Evolutionary conservation across 257 asterid species (phyloP).

Genomic region (Paraleonurus japonicus): DNA sequence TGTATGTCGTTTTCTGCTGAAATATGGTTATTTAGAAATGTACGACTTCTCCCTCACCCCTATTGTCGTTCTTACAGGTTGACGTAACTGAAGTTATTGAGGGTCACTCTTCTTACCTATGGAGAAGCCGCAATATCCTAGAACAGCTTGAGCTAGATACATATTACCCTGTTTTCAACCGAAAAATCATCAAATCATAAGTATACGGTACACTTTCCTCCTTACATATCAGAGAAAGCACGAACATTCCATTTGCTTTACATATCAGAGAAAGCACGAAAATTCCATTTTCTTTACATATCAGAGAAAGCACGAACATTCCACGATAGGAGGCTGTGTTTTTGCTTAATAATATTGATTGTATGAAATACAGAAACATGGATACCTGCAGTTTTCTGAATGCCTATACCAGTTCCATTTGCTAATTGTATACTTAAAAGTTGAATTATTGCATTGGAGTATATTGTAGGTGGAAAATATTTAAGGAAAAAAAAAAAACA

Average conservation of each 20-base stretch:
- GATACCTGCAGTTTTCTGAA: not conserved
- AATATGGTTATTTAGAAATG: not conserved
- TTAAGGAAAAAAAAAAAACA: too few species aligned
- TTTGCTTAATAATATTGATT: not conserved
- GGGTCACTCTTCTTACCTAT: conserved; percentile 88
- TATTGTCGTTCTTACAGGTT: conserved; percentile 40
- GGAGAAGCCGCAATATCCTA: conserved; percentile 68
- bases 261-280: too few species aligned
- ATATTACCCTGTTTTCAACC: conserved; percentile 59
- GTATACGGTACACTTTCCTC: not conserved
- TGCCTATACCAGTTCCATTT: not conserved
- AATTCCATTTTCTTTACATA: too few species aligned
- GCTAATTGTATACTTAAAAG: too few species aligned
- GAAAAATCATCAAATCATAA: conserved; percentile 29
- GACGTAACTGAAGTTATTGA: conserved; percentile 78
- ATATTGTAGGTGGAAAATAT: too few species aligned
- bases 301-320: not conserved
- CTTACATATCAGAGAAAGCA: not conserved
- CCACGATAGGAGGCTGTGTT: not conserved
- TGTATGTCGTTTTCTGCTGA: conserved; percentile 35
- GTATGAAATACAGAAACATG: not conserved
- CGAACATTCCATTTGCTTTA: not conserved
- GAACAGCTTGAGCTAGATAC: conserved; percentile 81
- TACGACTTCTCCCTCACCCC: not conserved
- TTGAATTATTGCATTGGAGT: too few species aligned